phyloP scores from a whole-genome alignment of 1,284 basidiomycete genomes.

The Tetrapyrgos nigripes region DNA sequence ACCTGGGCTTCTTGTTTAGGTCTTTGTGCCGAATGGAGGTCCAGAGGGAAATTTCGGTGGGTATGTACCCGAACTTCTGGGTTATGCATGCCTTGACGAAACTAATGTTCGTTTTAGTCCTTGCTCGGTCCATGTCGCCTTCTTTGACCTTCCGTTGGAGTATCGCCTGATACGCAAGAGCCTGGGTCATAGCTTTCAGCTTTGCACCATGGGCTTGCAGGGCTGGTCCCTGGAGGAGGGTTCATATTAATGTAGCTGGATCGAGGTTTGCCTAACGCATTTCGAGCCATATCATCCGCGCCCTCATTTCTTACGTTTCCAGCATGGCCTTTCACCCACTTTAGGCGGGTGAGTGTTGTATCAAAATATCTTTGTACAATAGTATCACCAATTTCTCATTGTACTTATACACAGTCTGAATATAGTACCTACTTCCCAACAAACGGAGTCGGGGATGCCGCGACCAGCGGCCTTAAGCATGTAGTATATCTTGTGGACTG shows the following conservation, averaged over 20 bases:
- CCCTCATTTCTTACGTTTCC: conserved; percentile 20
- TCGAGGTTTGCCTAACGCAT: background rate
- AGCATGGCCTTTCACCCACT: conserved; percentile 23
- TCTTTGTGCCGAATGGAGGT: conserved; percentile 17
- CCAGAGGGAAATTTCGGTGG: conserved; percentile 16
- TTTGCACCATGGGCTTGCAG: conserved; percentile 16
- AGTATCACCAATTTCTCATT: no score
- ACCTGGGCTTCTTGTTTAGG: conserved; percentile 17
- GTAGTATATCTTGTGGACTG: no score
- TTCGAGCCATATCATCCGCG: conserved; percentile 17
- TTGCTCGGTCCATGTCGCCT: background rate
- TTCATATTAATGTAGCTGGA: background rate
- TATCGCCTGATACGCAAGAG: conserved; percentile 20
- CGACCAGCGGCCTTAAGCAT: no score
- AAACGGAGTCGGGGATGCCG: no score
- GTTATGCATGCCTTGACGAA: background rate
- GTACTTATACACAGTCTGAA: no score
- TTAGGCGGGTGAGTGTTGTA: conserved; percentile 13
- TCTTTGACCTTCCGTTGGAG: background rate
- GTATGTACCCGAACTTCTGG: background rate
- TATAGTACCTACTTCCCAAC: no score
- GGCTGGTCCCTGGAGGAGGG: background rate
- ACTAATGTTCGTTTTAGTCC: no score
- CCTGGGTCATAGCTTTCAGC: conserved; percentile 18
- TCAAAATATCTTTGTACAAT: no score